phyloP scores from a whole-genome alignment of 1,284 basidiomycete species.

The Ceratorhiza oryzae-sativae region DNA sequence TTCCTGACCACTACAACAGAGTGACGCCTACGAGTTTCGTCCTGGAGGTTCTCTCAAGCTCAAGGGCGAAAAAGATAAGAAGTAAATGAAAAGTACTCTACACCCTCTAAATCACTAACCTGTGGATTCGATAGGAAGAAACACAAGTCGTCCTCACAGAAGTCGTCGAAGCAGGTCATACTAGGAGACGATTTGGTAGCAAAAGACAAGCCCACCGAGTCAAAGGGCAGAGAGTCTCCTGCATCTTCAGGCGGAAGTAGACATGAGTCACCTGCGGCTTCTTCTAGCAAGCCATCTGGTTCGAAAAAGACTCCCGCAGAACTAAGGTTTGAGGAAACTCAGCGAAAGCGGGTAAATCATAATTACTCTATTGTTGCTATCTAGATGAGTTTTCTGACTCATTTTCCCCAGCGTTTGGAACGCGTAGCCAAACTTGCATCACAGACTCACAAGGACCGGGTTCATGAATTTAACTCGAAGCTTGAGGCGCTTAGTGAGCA shows the following conservation, averaged over 20 bases:
- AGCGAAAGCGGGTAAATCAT: constrained; percentile 76
- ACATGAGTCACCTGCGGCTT: constrained; percentile 60
- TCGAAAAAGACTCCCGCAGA: constrained; percentile 86
- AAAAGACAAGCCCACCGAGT: constrained; percentile 44
- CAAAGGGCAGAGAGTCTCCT: constrained; percentile 49
- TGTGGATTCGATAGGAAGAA: constrained; percentile 68
- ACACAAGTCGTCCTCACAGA: constrained; percentile 51
- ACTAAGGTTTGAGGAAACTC: constrained; percentile 85
- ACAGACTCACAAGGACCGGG: constrained; percentile 95
- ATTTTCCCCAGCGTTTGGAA: constrained; percentile 70
- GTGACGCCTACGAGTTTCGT: constrained; percentile 78
- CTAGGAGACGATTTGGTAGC: constrained; percentile 39
- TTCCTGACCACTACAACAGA: no score
- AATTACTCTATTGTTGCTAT: background rate
- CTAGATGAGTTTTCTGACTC: constrained; percentile 38
- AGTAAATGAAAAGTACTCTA: constrained; percentile 60
- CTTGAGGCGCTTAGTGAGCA: constrained; percentile 89
- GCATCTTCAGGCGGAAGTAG: constrained; percentile 65
- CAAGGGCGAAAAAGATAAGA: constrained; percentile 82
- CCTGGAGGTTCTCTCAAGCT: constrained; percentile 90
- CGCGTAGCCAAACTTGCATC: constrained; percentile 81
- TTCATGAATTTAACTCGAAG: constrained; percentile 89
- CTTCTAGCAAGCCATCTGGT: constrained; percentile 50
- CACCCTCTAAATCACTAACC: constrained; percentile 42
- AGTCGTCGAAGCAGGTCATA: constrained; percentile 60